These are phyloP conservation scores for Chlamydomonas incerta DNA, from an alignment of 139 green algal genomes.

Conservation along the genomic window DNA sequence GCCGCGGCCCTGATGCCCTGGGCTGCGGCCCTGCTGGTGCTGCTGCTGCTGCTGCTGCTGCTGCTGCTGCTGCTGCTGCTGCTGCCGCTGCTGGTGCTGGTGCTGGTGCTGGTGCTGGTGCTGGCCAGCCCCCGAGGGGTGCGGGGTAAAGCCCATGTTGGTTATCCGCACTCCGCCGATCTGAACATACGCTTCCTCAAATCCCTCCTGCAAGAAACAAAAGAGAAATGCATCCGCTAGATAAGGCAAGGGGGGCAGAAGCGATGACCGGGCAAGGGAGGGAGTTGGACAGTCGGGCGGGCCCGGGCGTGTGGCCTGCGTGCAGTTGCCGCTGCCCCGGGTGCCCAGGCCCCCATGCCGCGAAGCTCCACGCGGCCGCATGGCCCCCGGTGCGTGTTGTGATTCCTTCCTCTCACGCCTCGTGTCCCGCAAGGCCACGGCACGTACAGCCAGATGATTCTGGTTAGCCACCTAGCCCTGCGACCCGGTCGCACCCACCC, in stretches of 20 bases:
- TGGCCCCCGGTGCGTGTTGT: too few species aligned
- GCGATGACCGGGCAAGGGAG: not conserved
- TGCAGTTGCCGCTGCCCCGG: too few species aligned
- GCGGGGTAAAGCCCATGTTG: not conserved
- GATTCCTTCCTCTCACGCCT: too few species aligned
- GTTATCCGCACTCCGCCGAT: constrained; percentile 32
- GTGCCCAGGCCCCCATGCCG: too few species aligned
- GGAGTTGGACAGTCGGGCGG: too few species aligned
- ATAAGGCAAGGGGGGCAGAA: not conserved
- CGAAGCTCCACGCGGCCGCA: too few species aligned
- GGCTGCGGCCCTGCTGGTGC: not conserved
- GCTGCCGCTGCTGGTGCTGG: not conserved
- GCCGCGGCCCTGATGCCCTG: too few species aligned
- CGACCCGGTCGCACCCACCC: too few species aligned
- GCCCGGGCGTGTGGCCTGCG: not conserved
- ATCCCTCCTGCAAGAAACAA: not conserved
- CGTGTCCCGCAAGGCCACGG: too few species aligned
- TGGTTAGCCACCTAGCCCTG: too few species aligned
- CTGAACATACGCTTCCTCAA: constrained; percentile 26
- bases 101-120: not conserved
- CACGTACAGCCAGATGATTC: too few species aligned
- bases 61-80: not conserved
- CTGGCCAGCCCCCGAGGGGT: not conserved
- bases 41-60: not conserved
- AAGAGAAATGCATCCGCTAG: too few species aligned